Percentiles rank a stretch among this genome's conserved stretches.
Evolutionary conservation across 371 early-diverging fungal genomes (phyloP).

Genomic region (Fennellomyces sp.): DNA sequence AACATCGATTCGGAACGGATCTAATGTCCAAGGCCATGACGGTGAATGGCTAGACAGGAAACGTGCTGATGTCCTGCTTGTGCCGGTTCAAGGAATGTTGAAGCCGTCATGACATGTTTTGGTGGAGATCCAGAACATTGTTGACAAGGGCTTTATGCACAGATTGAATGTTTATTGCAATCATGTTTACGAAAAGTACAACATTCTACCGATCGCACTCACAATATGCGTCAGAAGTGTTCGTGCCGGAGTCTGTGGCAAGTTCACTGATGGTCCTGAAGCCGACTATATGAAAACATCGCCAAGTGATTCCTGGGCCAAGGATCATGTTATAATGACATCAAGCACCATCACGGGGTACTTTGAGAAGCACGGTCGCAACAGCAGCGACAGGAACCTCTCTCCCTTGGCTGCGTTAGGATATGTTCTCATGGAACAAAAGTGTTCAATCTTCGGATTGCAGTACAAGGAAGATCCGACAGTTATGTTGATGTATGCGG

Average conservation of each 20-base stretch:
- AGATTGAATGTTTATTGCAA: constrained; percentile 2
- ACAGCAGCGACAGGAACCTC: neutral
- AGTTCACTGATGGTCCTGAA: neutral
- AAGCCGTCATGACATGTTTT: neutral
- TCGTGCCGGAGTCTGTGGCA: neutral
- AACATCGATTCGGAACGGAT: too few relatives aligned
- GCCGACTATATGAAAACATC: neutral
- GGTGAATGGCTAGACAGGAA: constrained; percentile 1
- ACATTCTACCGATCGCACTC: constrained; percentile 6
- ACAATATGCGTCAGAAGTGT: neutral
- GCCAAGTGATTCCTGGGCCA: constrained; percentile 3
- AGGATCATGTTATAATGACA: constrained; percentile 5
- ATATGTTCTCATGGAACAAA: neutral
- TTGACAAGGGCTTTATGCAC: constrained; percentile 7
- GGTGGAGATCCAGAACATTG: constrained; percentile 2
- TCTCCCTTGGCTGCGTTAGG: neutral
- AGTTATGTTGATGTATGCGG: neutral
- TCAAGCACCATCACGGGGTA: neutral
- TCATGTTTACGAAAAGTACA: neutral
- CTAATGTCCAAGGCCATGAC: too few relatives aligned
- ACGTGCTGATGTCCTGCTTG: neutral
- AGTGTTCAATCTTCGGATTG: neutral
- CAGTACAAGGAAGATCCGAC: neutral
- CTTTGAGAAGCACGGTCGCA: neutral
- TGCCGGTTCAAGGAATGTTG: neutral